These are phyloP conservation scores for Plectosphaerella plurivora DNA, from an alignment of 2,329 filamentous ascomycete species.

Conservation along the genomic window DNA sequence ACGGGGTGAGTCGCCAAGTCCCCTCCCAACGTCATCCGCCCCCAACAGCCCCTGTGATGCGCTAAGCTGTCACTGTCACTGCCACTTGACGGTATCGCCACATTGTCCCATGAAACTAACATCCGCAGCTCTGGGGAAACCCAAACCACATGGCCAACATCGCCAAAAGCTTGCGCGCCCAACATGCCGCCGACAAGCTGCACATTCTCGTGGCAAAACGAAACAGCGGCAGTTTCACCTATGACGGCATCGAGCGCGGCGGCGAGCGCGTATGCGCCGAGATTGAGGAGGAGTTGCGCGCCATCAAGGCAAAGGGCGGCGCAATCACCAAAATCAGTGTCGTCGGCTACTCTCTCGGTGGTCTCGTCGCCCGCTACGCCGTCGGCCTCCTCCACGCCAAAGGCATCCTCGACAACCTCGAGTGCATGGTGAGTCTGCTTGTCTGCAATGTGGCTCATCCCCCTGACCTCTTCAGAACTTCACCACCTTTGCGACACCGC, in stretches of 20 bases:
- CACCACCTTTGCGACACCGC: constrained; percentile 83
- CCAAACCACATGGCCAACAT: constrained; percentile 68
- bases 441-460: not conserved
- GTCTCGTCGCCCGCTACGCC: constrained; percentile 80
- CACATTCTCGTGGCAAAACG: constrained; percentile 68
- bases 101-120: constrained; percentile 6
- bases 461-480: constrained; percentile 61
- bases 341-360: constrained; percentile 85
- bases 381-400: constrained; percentile 79
- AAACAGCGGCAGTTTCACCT: constrained; percentile 69
- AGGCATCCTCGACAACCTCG: constrained; percentile 72
- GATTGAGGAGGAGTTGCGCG: constrained; percentile 59
- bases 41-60: not conserved
- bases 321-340: constrained; percentile 79
- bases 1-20: constrained; percentile 56
- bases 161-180: constrained; percentile 58
- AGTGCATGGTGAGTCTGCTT: constrained; percentile 63
- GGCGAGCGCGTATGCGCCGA: constrained; percentile 64
- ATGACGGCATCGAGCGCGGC: constrained; percentile 64
- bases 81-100: not conserved
- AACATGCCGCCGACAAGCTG: constrained; percentile 57
- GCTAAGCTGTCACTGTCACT: not conserved
- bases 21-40: not conserved
- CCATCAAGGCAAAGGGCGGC: constrained; percentile 57
- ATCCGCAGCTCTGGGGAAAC: constrained; percentile 67